Base-by-base conservation (phyloP, 2,329 filamentous ascomycete species). In the Bipolaris zeicola region DNA sequence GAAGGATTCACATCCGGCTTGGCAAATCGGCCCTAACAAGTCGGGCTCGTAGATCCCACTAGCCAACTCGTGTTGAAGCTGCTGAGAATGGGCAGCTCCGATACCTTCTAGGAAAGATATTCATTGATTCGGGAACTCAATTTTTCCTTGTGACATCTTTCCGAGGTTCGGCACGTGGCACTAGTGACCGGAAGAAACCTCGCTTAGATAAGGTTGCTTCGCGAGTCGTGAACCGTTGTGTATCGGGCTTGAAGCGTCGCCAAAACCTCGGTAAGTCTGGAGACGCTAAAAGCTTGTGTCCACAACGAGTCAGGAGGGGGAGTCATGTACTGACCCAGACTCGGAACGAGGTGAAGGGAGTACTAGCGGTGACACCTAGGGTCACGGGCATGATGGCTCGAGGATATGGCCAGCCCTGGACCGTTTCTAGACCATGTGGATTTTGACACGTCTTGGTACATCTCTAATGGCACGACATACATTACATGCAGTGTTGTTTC, bases 11-110 rank as follows among this genome's bases (percentile, higher is more conserved):
- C n/a, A 16, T 20, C 36, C 38, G 45, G 14, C 36, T 31, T 31
- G 10, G 28, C 28, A 31, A 11, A 31, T 11, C 10, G 10, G 10
- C 28, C 28, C 28, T 31, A 13, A 39, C 41, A 34, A 24, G 52
- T 33, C 37, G 50, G 56, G 59, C 42, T 33, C 51, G 56, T 48
- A 50, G 56, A 61, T 59, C 56, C 28, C 22, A 41, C 54, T 26
- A 31, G 31, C 50, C 41, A 37, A 28, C 48, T 26, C 14, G 11
- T 50, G 20, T 28, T 37, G 16, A 37, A n/a, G 22, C 37, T 28
- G 44, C 36, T 28, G 22, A 48, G 28, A 22, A 36, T 18, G 20
- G 34, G 13, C 20, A 36, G 28, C 16, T 24, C 24, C 18, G 33
- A 13, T 11, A 16, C 34, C 26, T 28, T 44, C 16, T 18, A 33